These are phyloP conservation scores for Chrysanthemum lavandulifolium DNA, from an alignment of 129 eudicot species.

Conservation along the genomic window DNA sequence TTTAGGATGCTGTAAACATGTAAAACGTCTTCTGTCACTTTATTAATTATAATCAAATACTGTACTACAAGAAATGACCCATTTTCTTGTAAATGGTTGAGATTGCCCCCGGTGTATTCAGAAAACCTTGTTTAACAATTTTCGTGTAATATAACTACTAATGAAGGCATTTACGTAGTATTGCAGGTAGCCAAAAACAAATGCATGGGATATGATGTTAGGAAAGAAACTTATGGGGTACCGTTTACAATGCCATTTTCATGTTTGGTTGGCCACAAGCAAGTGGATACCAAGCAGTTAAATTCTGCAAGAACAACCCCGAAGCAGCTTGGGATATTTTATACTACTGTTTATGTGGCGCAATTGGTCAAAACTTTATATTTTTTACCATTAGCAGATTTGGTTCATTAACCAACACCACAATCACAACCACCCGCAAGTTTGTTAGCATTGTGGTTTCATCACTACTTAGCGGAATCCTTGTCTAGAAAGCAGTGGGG, in stretches of 20 bases:
- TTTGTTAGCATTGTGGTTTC: constrained; percentile 97
- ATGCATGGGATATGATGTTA: too few relatives aligned
- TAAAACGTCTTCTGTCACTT: too few relatives aligned
- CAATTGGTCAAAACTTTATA: constrained; percentile 95
- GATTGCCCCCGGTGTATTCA: background rate
- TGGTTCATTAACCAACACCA: constrained; percentile 89
- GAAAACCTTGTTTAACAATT: too few relatives aligned
- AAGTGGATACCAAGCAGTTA: constrained; percentile 45
- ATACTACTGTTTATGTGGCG: constrained; percentile 85
- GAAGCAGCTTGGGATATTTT: constrained; percentile 94
- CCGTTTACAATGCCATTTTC: too few relatives aligned
- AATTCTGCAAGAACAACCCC: too few relatives aligned
- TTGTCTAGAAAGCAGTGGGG: constrained; percentile 78
- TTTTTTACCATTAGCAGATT: constrained; percentile 93
- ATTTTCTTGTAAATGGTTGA: background rate
- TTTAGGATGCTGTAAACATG: too few relatives aligned
- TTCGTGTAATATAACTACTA: too few relatives aligned
- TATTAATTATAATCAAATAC: too few relatives aligned
- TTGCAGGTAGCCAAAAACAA: too few relatives aligned
- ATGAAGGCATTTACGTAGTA: too few relatives aligned
- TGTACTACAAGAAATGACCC: background rate
- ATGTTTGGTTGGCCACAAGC: constrained; percentile 65
- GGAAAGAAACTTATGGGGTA: too few relatives aligned
- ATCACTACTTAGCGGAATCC: constrained; percentile 87
- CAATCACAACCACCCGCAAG: constrained; percentile 95